Conservation (phyloP, 148 eudicot species). For the Rhododendron molle region DNA sequence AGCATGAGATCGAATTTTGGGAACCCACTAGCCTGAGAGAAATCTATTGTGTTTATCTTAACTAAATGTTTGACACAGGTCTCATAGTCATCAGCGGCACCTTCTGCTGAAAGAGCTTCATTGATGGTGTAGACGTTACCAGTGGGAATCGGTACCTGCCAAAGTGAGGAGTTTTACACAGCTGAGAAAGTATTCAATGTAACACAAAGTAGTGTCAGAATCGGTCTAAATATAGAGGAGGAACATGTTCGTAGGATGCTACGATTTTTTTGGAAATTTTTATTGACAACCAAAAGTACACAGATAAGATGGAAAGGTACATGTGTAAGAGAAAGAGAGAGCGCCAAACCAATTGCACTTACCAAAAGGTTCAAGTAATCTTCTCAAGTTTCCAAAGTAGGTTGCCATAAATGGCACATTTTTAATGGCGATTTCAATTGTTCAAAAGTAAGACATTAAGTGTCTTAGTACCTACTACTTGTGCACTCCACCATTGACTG, state of each 20-base stretch:
- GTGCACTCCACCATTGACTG: background rate
- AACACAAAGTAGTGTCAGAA: background rate
- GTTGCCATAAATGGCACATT: background rate
- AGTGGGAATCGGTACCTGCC: slow-evolving; percentile 41
- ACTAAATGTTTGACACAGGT: slow-evolving; percentile 38
- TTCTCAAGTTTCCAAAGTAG: background rate
- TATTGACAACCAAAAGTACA: background rate
- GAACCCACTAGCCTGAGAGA: slow-evolving; percentile 29
- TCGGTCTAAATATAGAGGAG: background rate
- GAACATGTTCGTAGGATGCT: background rate
- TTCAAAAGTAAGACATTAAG: background rate
- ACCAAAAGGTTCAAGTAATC: background rate
- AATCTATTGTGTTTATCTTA: slow-evolving; percentile 19
- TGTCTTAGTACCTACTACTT: background rate
- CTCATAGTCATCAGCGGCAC: slow-evolving; percentile 61
- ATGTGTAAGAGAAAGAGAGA: background rate
- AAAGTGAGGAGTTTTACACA: background rate
- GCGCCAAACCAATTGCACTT: background rate
- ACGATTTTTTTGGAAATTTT: background rate
- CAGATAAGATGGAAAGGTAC: background rate
- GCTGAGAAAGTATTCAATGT: background rate
- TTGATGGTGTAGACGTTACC: slow-evolving; percentile 51
- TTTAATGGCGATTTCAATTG: background rate
- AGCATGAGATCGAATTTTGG: slow-evolving; percentile 67
- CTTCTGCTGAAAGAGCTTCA: slow-evolving; percentile 53